Base-by-base conservation (phyloP, 2,329 filamentous ascomycete species). In the Phialemoniopsis sp. region DNA sequence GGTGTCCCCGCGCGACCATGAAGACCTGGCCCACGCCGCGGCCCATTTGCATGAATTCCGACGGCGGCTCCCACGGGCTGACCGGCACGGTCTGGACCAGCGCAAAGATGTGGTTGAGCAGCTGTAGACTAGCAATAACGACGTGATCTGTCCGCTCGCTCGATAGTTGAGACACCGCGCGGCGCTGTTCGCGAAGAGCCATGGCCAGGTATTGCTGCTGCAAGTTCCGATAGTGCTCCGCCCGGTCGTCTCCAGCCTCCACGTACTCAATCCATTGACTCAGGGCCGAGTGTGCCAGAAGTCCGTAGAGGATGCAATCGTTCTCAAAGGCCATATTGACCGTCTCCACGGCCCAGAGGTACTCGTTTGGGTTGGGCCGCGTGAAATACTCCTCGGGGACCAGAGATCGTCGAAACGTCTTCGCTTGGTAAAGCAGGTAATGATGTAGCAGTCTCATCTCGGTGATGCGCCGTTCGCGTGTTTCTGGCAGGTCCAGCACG, bases 391-490 rank as follows among this genome's bases (percentile, higher is more conserved):
- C 16, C 15, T 37, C 39, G 8, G 17, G 28, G 28, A 37, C 19
- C 29, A 43, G 21, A 4, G 33, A 29, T 26, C 42, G 44, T 10
- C 19, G 37, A 42, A 58, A 59, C 5, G 54, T 52, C 38, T 54
- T 51, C 17, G 45, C 52, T 49, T 59, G 52, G 12, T 45, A 47
- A n/a, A 49, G 45, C 34, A 63, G 53, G 34, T 57, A 56, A 43
- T 63, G 59, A 42, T 63, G 57, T 28, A 66, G 46, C 29, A 64
- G 45, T 8, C 58, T 52, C 39, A 64, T 44, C 49, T 66, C 62
- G 48, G 59, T 62, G 29, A 60, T 30, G 10, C 62, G 59, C n/a
- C 62, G 54, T 45, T 56, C 53, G 8, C 54, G 51, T 7, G 56
- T 53, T 40, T 66, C 62, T 14, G 60, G 61, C 4, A 60, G 38